Conservation (phyloP, 441 rosid genomes). For the Aleurites moluccanus region DNA sequence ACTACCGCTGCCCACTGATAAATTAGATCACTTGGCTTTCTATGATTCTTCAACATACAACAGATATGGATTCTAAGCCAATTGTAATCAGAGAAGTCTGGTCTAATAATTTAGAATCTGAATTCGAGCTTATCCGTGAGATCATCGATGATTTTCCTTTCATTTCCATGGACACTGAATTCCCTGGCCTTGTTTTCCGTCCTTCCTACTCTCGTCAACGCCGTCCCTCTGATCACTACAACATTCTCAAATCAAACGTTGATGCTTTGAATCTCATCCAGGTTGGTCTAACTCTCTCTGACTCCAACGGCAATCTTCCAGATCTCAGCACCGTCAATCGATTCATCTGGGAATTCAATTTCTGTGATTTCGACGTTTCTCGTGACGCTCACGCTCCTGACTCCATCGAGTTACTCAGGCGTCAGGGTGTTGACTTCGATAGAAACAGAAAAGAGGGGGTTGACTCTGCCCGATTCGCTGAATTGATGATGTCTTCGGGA, state of each 20-base stretch:
- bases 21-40: background rate
- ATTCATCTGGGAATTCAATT: constrained; percentile 90
- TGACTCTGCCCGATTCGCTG: constrained; percentile 62
- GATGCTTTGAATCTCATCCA: constrained; percentile 75
- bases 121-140: constrained; percentile 59
- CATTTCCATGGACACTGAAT: constrained; percentile 90
- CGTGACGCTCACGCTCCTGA: constrained; percentile 74
- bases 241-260: constrained; percentile 70
- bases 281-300: constrained; percentile 84
- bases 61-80: constrained; percentile 17
- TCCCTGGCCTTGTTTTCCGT: constrained; percentile 67
- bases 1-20: too few species aligned
- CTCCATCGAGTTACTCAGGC: constrained; percentile 66
- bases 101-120: constrained; percentile 63
- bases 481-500: constrained; percentile 86
- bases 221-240: constrained; percentile 60
- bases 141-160: constrained; percentile 56
- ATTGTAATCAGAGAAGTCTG: constrained; percentile 70
- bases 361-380: constrained; percentile 66
- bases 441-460: constrained; percentile 55
- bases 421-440: constrained; percentile 77
- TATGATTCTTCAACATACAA: background rate
- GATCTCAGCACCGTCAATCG: constrained; percentile 43
- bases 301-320: constrained; percentile 68
- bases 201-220: constrained; percentile 26